phyloP scores from a whole-genome alignment of 2,329 filamentous ascomycete genomes.

The Monilinia fructigena region DNA sequence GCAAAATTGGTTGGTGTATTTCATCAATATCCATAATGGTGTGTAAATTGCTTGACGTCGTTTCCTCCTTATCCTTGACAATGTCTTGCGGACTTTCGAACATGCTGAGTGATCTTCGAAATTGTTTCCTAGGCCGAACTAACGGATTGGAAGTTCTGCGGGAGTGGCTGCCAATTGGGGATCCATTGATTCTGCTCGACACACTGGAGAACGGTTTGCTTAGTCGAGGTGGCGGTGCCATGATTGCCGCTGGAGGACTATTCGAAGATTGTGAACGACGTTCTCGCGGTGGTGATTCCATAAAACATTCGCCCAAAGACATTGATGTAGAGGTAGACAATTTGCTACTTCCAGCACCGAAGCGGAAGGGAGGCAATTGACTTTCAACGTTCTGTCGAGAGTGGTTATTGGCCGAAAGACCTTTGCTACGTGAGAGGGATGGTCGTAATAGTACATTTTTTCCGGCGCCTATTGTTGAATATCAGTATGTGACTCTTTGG shows the following conservation, averaged over 20 bases:
- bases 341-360: conserved; percentile 56
- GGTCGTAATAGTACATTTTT: conserved; percentile 69
- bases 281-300: conserved; percentile 72
- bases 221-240: conserved; percentile 57
- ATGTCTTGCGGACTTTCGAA: conserved; percentile 90
- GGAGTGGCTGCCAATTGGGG: conserved; percentile 68
- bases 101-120: conserved; percentile 93
- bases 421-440: conserved; percentile 72
- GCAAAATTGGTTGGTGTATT: conserved; percentile 68
- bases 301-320: conserved; percentile 77
- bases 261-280: conserved; percentile 59
- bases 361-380: conserved; percentile 72
- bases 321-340: conserved; percentile 56
- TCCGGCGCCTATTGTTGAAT: conserved; percentile 56
- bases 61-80: conserved; percentile 71
- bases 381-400: conserved; percentile 61
- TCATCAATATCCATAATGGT: conserved; percentile 85
- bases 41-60: conserved; percentile 58
- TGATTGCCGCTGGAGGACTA: conserved; percentile 55
- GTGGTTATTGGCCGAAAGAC: conserved; percentile 66
- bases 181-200: conserved; percentile 63
- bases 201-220: conserved; percentile 65
- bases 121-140: conserved; percentile 78
- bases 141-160: conserved; percentile 72
- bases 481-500: conserved; percentile 27